phyloP scores from a whole-genome alignment of 306 rosid genomes.

The Casuarina equisetifolia region DNA sequence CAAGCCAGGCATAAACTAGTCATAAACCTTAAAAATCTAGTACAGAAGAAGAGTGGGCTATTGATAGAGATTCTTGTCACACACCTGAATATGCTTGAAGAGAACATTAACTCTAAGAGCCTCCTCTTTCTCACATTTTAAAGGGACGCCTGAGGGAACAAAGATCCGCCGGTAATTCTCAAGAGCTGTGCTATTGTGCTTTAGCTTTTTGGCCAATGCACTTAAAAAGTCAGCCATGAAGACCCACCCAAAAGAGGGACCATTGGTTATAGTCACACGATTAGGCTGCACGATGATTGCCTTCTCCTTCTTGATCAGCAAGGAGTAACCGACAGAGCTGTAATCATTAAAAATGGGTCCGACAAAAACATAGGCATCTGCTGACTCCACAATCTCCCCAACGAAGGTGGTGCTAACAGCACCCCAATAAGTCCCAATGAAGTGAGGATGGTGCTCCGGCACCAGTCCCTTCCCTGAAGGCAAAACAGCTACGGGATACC shows the following conservation, averaged over 20 bases:
- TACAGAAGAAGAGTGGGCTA: background rate
- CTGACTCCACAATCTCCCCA: constrained; percentile 86
- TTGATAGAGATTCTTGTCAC: background rate
- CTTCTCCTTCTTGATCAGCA: constrained; percentile 74
- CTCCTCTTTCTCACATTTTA: constrained; percentile 52
- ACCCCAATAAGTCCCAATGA: constrained; percentile 89
- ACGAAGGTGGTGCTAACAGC: constrained; percentile 74
- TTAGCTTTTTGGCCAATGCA: constrained; percentile 67
- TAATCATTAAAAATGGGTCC: constrained; percentile 88
- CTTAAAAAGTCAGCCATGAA: constrained; percentile 79
- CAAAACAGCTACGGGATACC: constrained; percentile 78
- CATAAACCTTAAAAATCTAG: background rate
- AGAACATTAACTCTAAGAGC: constrained; percentile 77
- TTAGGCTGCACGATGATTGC: constrained; percentile 61
- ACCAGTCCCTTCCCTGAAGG: constrained; percentile 83
- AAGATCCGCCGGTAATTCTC: constrained; percentile 73
- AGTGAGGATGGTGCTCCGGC: constrained; percentile 67
- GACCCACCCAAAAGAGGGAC: constrained; percentile 86
- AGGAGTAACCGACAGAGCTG: constrained; percentile 91
- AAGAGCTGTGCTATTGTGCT: constrained; percentile 55
- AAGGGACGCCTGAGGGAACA: constrained; percentile 66
- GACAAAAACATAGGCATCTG: constrained; percentile 83
- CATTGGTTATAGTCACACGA: constrained; percentile 76
- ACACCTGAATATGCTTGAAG: constrained; percentile 73
- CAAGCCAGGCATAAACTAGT: no score